Percentiles rank a stretch among this genome's conserved stretches.
Evolutionary conservation across 2,329 filamentous ascomycete genomes (phyloP).

Genomic region (Colletotrichum lindemuthianum): DNA sequence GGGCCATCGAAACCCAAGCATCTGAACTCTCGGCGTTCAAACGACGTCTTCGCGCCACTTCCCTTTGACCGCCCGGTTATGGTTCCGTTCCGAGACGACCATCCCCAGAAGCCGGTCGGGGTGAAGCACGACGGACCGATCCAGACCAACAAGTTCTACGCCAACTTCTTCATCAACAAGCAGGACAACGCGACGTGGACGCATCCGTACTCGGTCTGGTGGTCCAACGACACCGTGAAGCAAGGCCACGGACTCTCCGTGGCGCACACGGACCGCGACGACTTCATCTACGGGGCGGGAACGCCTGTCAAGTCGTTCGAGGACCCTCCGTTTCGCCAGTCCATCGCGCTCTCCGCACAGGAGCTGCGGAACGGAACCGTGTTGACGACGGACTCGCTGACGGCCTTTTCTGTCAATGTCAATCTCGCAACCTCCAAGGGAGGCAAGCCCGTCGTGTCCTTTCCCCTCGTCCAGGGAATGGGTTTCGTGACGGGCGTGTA

Average conservation of each 20-base stretch:
- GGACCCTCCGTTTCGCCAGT: slow-evolving; percentile 61
- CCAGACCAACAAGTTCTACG: slow-evolving; percentile 76
- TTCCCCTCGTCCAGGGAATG: slow-evolving; percentile 83
- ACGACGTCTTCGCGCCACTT: slow-evolving; percentile 15
- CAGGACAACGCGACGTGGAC: slow-evolving; percentile 74
- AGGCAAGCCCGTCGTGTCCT: slow-evolving; percentile 65
- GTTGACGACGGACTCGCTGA: slow-evolving; percentile 57
- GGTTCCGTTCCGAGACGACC: slow-evolving; percentile 16
- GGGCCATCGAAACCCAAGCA: background rate
- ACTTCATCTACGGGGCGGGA: slow-evolving; percentile 69
- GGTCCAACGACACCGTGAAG: slow-evolving; percentile 60
- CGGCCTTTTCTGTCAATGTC: slow-evolving; percentile 66
- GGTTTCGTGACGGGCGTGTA: slow-evolving; percentile 80
- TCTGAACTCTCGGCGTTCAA: background rate
- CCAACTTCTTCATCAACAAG: slow-evolving; percentile 75
- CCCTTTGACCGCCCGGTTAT: slow-evolving; percentile 18
- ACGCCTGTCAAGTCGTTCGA: slow-evolving; percentile 69
- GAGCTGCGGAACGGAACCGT: slow-evolving; percentile 69
- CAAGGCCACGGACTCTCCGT: slow-evolving; percentile 71
- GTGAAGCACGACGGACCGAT: slow-evolving; percentile 50
- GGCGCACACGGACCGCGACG: slow-evolving; percentile 70
- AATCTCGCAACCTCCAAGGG: slow-evolving; percentile 62
- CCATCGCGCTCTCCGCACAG: slow-evolving; percentile 75
- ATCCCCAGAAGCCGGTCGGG: slow-evolving; percentile 28
- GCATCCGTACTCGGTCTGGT: slow-evolving; percentile 73